Evolutionary conservation across 1,139 yeast genomes (phyloP).

Genomic region (Taphrina confusa): DNA sequence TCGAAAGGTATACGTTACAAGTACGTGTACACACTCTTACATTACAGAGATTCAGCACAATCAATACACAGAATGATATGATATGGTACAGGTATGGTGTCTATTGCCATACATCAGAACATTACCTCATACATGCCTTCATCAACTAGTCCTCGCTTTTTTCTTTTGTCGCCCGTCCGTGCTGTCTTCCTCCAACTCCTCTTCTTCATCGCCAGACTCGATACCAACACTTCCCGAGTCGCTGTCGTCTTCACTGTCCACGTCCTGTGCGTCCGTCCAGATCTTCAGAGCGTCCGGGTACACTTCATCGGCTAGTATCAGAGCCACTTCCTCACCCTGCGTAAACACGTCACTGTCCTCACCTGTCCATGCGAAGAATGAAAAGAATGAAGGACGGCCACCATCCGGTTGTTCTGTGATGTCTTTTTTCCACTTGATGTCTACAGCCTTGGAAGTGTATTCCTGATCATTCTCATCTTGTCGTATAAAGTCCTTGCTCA

Average conservation of each 20-base stretch:
- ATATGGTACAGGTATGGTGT: no score
- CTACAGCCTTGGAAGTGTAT: conserved; percentile 41
- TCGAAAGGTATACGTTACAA: no score
- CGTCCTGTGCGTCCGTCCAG: conserved; percentile 42
- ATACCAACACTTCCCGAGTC: conserved; percentile 40
- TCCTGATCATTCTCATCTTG: conserved; percentile 41
- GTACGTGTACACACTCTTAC: no score
- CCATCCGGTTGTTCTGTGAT: conserved; percentile 44
- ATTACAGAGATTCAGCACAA: no score
- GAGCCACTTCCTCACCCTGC: conserved; percentile 48
- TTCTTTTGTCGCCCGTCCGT: conserved; percentile 43
- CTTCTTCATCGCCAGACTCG: conserved; percentile 40
- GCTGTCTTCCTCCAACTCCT: conserved; percentile 40
- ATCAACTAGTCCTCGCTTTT: conserved; percentile 30
- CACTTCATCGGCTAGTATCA: conserved; percentile 47
- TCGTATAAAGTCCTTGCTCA: conserved; percentile 32
- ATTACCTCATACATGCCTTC: no score
- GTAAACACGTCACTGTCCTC: conserved; percentile 46
- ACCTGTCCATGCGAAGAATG: conserved; percentile 47
- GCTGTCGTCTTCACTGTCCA: conserved; percentile 43
- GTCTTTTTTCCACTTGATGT: conserved; percentile 48
- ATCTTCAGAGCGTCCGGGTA: conserved; percentile 49
- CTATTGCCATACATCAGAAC: no score
- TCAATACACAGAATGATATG: no score
- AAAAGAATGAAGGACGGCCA: conserved; percentile 45